Percentiles rank a stretch among this genome's conserved stretches.
These are phyloP conservation scores for Komagataea norvegica DNA, from an alignment of 1,139 yeast genomes.

Conservation along the genomic window DNA sequence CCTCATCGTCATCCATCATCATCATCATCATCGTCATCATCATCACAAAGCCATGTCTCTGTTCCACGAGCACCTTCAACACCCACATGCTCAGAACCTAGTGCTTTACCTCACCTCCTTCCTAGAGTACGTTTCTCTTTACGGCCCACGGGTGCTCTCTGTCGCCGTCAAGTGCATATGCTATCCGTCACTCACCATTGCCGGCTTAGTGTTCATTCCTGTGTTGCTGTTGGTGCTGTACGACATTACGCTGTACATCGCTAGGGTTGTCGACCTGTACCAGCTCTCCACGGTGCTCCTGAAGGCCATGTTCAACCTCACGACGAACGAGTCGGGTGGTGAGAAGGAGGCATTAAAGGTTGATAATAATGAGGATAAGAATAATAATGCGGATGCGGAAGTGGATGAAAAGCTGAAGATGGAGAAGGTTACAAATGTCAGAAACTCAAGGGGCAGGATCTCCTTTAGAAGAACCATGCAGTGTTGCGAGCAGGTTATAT, in stretches of 20 bases:
- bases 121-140: too few species aligned
- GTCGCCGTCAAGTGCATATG: not conserved
- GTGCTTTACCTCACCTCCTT: too few species aligned
- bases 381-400: not conserved
- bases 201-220: slow-evolving; percentile 7
- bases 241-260: slow-evolving; percentile 8
- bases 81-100: not conserved
- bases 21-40: too few species aligned
- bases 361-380: not conserved
- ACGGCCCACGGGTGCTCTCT: too few species aligned
- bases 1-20: too few species aligned
- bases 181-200: slow-evolving; percentile 4
- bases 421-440: slow-evolving; percentile 4
- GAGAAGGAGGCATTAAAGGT: not conserved
- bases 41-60: not conserved
- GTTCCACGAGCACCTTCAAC: not conserved
- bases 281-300: slow-evolving; percentile 3
- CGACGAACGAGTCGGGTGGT: not conserved
- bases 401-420: not conserved
- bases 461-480: slow-evolving; percentile 10
- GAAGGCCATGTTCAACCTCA: slow-evolving; percentile 8
- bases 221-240: slow-evolving; percentile 7
- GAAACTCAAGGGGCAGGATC: slow-evolving; percentile 8
- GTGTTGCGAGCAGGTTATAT: slow-evolving; percentile 10
- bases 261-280: slow-evolving; percentile 9